phyloP scores from a whole-genome alignment of 1,284 basidiomycete species.

The Sporisorium iseilematis-ciliati region DNA sequence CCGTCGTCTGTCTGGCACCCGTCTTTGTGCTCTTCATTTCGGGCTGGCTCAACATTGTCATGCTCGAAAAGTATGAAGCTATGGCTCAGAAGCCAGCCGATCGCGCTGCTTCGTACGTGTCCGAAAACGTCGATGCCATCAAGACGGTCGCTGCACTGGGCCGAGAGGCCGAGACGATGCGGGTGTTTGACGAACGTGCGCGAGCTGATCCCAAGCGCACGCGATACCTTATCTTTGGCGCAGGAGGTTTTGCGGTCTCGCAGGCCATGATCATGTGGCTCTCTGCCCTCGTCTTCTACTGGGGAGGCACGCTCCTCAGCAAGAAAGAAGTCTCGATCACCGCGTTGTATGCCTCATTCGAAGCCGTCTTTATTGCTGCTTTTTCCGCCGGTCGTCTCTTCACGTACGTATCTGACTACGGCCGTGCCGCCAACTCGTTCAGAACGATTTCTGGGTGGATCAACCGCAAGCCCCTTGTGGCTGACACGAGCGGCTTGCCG shows the following conservation, averaged over 20 bases:
- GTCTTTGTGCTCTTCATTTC: constrained; percentile 63
- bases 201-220: constrained; percentile 46
- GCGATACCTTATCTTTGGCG: constrained; percentile 63
- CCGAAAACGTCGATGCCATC: constrained; percentile 71
- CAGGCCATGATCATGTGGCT: constrained; percentile 69
- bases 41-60: constrained; percentile 67
- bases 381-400: constrained; percentile 65
- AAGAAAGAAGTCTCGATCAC: constrained; percentile 53
- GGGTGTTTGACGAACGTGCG: constrained; percentile 60
- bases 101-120: constrained; percentile 66
- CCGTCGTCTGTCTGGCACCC: constrained; percentile 68
- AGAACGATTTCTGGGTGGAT: constrained; percentile 58
- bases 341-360: constrained; percentile 67
- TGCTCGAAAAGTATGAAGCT: constrained; percentile 66
- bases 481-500: constrained; percentile 28
- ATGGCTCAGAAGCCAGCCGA: constrained; percentile 63
- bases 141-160: constrained; percentile 71
- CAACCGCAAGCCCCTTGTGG: constrained; percentile 51
- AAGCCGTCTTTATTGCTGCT: constrained; percentile 70
- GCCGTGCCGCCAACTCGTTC: constrained; percentile 58
- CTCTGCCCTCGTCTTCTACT: constrained; percentile 70
- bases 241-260: constrained; percentile 67
- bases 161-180: constrained; percentile 68
- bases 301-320: constrained; percentile 66
- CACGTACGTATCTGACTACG: constrained; percentile 62